Evolutionary conservation across 805 yeast genomes (phyloP).

Genomic region (Hanseniaspora mollemarum): DNA sequence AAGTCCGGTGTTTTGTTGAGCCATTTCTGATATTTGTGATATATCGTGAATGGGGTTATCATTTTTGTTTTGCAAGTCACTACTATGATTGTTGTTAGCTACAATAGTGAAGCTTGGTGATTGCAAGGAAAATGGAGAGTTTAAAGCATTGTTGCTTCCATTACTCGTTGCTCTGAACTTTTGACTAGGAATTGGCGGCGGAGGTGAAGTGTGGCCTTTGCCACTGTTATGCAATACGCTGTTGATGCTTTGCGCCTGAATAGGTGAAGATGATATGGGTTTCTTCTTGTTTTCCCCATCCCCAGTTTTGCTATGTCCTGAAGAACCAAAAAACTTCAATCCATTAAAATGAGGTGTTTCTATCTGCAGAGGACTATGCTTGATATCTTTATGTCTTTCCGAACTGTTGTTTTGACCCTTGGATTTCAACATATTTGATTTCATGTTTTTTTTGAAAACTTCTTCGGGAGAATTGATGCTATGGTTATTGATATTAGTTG

Average conservation of each 20-base stretch:
- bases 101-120: conserved; percentile 15
- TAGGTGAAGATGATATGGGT: too few relatives aligned
- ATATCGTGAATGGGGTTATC: not conserved
- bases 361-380: not conserved
- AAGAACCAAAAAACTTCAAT: not conserved
- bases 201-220: too few relatives aligned
- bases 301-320: not conserved
- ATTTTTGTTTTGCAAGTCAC: not conserved
- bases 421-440: conserved; percentile 4
- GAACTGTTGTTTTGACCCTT: not conserved
- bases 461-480: conserved; percentile 3
- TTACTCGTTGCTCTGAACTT: not conserved
- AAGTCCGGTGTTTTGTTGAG: conserved; percentile 6
- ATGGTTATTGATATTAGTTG: not conserved
- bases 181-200: not conserved
- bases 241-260: too few relatives aligned
- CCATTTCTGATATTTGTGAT: not conserved
- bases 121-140: conserved; percentile 13
- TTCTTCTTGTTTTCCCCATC: not conserved
- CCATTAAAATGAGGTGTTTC: not conserved
- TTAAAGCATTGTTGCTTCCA: not conserved
- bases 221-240: too few relatives aligned
- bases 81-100: not conserved
- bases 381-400: not conserved
- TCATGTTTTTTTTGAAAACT: conserved; percentile 3